phyloP scores from a whole-genome alignment of 148 eudicot genomes.

The Pouteria glomerata region DNA sequence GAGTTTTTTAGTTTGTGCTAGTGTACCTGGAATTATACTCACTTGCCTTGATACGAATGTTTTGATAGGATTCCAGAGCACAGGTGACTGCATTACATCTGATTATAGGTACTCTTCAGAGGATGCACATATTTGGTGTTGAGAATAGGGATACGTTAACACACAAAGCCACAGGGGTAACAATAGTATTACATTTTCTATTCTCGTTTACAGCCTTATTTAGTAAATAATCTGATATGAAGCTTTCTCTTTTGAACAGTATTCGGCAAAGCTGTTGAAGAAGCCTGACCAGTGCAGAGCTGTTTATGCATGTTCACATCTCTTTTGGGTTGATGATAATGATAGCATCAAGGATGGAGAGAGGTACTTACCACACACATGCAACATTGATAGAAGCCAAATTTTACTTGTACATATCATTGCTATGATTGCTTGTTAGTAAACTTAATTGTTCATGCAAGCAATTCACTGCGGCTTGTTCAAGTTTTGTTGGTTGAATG shows the following conservation, averaged over 20 bases:
- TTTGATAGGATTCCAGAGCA: slow-evolving; percentile 76
- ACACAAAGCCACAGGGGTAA: slow-evolving; percentile 99
- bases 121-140: slow-evolving; percentile 90
- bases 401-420: slow-evolving; percentile 3
- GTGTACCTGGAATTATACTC: slow-evolving; percentile 5
- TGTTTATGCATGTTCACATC: slow-evolving; percentile 92
- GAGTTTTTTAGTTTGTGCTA: neutral
- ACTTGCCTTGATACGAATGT: slow-evolving; percentile 13
- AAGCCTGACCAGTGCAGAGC: slow-evolving; percentile 98
- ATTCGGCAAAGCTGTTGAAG: slow-evolving; percentile 98
- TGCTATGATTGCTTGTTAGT: too few relatives aligned
- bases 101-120: slow-evolving; percentile 90
- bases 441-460: neutral
- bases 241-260: slow-evolving; percentile 36
- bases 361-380: slow-evolving; percentile 46
- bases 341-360: slow-evolving; percentile 83
- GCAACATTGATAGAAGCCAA: neutral
- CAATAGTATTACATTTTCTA: neutral
- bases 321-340: slow-evolving; percentile 87
- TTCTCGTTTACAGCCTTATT: neutral
- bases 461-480: neutral
- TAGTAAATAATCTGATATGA: neutral
- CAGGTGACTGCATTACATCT: slow-evolving; percentile 88
- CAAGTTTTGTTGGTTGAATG: neutral
- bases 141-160: slow-evolving; percentile 96